Conservation (phyloP, 345 rosid genomes). For the Garcia nutans region DNA sequence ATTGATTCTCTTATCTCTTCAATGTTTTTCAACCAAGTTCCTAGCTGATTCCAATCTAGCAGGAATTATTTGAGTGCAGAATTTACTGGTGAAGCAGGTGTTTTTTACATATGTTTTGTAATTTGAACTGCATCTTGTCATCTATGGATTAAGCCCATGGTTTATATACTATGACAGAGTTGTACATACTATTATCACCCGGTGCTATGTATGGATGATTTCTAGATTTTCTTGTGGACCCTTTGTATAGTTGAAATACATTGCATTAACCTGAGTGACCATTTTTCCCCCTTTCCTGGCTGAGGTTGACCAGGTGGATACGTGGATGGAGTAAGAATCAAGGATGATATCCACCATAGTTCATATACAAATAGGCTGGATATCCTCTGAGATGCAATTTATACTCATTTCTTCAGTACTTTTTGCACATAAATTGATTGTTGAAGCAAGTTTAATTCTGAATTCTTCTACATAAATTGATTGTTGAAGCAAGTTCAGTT, state of each 20-base stretch:
- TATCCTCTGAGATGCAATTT: slow-evolving; percentile 1
- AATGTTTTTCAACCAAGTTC: neutral
- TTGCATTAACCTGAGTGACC: neutral
- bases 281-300: neutral
- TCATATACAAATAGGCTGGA: neutral
- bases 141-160: neutral
- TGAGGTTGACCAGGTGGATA: neutral
- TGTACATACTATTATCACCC: neutral
- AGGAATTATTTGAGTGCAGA: neutral
- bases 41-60: neutral
- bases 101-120: neutral
- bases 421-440: neutral
- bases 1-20: neutral
- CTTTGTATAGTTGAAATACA: neutral
- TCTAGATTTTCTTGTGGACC: neutral
- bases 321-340: neutral
- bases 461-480: neutral
- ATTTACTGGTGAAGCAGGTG: neutral
- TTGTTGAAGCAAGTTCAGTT: slow-evolving; percentile 5
- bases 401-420: neutral
- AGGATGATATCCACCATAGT: neutral
- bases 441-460: slow-evolving; percentile 9
- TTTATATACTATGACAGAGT: neutral
- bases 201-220: neutral
- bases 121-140: neutral